Evolutionary conservation across 805 yeast species (phyloP).

Genomic region (Lachancea meyersii): DNA sequence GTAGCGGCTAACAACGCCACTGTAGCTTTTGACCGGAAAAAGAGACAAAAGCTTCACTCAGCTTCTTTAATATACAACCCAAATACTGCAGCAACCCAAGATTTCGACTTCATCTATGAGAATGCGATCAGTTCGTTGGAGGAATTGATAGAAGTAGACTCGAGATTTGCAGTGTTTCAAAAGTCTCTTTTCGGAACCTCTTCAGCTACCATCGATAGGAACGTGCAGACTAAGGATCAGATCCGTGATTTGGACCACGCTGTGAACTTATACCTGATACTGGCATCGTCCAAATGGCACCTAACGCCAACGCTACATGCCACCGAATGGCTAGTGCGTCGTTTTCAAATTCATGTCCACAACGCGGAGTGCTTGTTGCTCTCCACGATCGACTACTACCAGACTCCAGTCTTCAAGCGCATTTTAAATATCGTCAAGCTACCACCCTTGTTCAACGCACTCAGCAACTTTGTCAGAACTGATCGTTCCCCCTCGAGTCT

Average conservation of each 20-base stretch:
- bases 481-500: conserved; percentile 57
- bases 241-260: conserved; percentile 68
- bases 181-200: conserved; percentile 77
- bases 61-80: conserved; percentile 83
- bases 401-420: conserved; percentile 65
- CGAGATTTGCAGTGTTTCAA: conserved; percentile 65
- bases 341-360: conserved; percentile 78
- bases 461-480: conserved; percentile 58
- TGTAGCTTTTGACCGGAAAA: conserved; percentile 77
- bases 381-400: conserved; percentile 75
- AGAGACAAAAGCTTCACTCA: conserved; percentile 79
- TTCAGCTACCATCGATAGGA: conserved; percentile 72
- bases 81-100: conserved; percentile 88
- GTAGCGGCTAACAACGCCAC: conserved; percentile 61
- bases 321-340: conserved; percentile 89
- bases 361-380: conserved; percentile 69
- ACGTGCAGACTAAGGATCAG: conserved; percentile 73
- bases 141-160: conserved; percentile 64
- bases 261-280: conserved; percentile 62
- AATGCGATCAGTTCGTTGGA: conserved; percentile 70
- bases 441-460: conserved; percentile 76
- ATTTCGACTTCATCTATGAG: conserved; percentile 72
- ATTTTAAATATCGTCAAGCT: conserved; percentile 65
- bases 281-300: conserved; percentile 71
- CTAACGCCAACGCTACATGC: conserved; percentile 73